A percentile compares a stretch with the other conserved stretches of the same genome.
Conservation (phyloP, 2,329 filamentous ascomycete species). For the Mycosphaerelloides madeirae region DNA sequence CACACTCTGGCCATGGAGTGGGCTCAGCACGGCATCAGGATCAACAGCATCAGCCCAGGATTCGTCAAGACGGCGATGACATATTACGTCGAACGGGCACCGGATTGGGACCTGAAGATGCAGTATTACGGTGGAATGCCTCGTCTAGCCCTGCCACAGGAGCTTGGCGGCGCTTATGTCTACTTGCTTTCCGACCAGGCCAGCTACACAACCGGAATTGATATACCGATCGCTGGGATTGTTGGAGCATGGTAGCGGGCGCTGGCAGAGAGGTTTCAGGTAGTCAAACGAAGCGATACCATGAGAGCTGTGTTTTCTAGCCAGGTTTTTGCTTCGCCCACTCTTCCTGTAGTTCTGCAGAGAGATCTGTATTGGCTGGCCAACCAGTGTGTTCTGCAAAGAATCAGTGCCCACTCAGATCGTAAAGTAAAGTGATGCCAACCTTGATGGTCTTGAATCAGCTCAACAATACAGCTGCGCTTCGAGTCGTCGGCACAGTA, state of each 20-base stretch:
- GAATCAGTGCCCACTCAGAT: no score
- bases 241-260: conserved; percentile 13
- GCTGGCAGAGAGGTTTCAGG: background rate
- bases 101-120: conserved; percentile 50
- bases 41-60: conserved; percentile 32
- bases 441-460: conserved; percentile 37
- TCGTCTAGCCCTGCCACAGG: conserved; percentile 48
- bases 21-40: conserved; percentile 31
- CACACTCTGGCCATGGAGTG: conserved; percentile 37
- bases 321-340: conserved; percentile 19
- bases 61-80: conserved; percentile 41
- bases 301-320: background rate
- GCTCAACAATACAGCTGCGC: conserved; percentile 34
- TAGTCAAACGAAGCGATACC: conserved; percentile 2
- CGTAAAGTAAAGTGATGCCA: no score
- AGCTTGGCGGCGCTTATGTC: conserved; percentile 48
- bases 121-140: conserved; percentile 54
- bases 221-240: conserved; percentile 46
- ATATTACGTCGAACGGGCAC: conserved; percentile 46
- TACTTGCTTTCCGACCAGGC: conserved; percentile 46
- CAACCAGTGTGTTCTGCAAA: conserved; percentile 34
- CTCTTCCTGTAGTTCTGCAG: conserved; percentile 22
- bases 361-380: conserved; percentile 33
- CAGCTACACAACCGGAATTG: conserved; percentile 47
- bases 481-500: conserved; percentile 39